These are phyloP conservation scores for Acanthochlamys bracteata DNA, from an alignment of 106 monocot genomes.

Conservation along the genomic window DNA sequence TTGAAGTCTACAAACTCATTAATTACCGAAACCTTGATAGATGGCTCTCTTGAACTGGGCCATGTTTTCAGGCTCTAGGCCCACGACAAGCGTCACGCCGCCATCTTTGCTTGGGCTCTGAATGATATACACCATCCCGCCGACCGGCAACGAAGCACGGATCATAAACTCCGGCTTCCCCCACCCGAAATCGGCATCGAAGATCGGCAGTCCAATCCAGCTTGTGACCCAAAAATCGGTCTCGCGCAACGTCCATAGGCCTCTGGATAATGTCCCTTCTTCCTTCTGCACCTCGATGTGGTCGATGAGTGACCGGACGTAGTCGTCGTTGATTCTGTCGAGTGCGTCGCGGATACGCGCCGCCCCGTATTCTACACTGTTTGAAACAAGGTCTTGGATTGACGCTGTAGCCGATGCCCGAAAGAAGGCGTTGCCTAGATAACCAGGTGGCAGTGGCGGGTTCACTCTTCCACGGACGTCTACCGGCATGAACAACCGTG, in stretches of 20 bases:
- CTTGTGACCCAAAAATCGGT: slow-evolving; percentile 30
- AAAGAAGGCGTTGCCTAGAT: slow-evolving; percentile 46
- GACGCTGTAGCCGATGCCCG: slow-evolving; percentile 10
- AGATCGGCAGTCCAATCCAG: slow-evolving; percentile 33
- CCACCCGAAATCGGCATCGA: slow-evolving; percentile 57
- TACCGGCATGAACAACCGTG: slow-evolving; percentile 29
- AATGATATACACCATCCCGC: slow-evolving; percentile 28
- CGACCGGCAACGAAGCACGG: slow-evolving; percentile 13
- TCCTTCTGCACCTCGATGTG: slow-evolving; percentile 25
- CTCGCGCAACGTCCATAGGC: background rate
- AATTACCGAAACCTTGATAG: slow-evolving; percentile 4
- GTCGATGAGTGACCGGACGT: slow-evolving; percentile 33
- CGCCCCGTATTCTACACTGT: slow-evolving; percentile 9
- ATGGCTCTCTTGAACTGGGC: slow-evolving; percentile 18
- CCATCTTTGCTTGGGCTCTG: slow-evolving; percentile 12
- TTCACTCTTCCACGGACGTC: slow-evolving; percentile 27
- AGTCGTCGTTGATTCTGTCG: slow-evolving; percentile 16
- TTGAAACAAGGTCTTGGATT: slow-evolving; percentile 16
- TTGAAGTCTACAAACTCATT: background rate
- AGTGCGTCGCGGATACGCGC: slow-evolving; percentile 15
- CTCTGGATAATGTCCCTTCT: slow-evolving; percentile 8
- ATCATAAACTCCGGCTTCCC: slow-evolving; percentile 37
- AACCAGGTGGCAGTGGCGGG: slow-evolving; percentile 35
- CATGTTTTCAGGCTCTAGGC: slow-evolving; percentile 32
- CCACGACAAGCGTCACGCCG: slow-evolving; percentile 17